A percentile compares a stretch with the other conserved stretches of the same genome.
These are phyloP conservation scores for Pythium oligandrum DNA, from an alignment of 352 stramenopile species.

Conservation along the genomic window DNA sequence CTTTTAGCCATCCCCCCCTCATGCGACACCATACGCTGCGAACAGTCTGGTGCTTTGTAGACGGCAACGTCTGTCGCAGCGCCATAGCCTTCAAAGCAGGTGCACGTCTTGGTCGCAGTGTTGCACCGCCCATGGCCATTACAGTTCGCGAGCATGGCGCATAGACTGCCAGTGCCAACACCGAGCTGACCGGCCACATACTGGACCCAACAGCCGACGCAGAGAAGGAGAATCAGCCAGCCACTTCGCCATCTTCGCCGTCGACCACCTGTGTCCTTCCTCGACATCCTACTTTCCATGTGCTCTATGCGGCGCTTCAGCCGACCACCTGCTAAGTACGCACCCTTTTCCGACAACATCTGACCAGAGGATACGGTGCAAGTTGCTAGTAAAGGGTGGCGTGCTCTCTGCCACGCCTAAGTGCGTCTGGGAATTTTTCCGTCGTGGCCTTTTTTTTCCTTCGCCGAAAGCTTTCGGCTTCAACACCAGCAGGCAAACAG, in stretches of 20 bases:
- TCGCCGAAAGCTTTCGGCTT: constrained; percentile 22
- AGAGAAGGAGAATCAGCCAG: not conserved
- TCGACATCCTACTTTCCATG: too few species aligned
- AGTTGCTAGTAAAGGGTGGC: not conserved
- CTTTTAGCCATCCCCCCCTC: constrained; percentile 52
- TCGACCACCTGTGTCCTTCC: too few species aligned
- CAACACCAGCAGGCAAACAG: constrained; percentile 20
- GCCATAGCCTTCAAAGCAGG: constrained; percentile 87
- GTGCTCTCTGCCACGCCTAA: not conserved
- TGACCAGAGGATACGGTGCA: too few species aligned
- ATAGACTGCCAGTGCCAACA: constrained; percentile 63
- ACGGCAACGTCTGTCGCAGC: constrained; percentile 68
- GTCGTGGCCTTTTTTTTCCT: constrained; percentile 13
- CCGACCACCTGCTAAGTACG: not conserved
- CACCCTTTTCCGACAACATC: too few species aligned
- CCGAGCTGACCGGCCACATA: constrained; percentile 34
- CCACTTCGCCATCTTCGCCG: too few species aligned
- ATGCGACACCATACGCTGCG: constrained; percentile 28
- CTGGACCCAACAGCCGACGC: not conserved
- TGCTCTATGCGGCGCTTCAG: too few species aligned
- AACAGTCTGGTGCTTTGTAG: constrained; percentile 85
- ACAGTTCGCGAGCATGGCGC: constrained; percentile 75
- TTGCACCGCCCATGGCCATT: constrained; percentile 88
- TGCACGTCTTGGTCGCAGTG: constrained; percentile 77
- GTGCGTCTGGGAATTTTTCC: too few species aligned